Evolutionary conservation across 495 filamentous ascomycete species (phyloP), one percentile per base, ranked within the genome.

Genomic region (Penicillium tannophilum): DNA sequence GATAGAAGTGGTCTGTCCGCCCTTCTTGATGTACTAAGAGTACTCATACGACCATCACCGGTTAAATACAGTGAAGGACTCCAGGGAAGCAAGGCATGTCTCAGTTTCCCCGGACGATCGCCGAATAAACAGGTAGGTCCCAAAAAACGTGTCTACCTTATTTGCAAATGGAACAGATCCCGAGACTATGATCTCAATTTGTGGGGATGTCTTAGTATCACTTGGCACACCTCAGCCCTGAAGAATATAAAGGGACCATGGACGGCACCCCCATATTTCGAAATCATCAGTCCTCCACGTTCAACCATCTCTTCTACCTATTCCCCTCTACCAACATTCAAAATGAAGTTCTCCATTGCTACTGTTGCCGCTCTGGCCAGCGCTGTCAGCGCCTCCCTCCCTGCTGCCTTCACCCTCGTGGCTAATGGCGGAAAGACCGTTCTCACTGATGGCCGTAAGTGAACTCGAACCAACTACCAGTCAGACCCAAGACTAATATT

Each of bases 291-390:
- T 48, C 16, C n/a, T 54, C 26, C 16, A 31, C 35, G 16, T 52
- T 41, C 36, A 30, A 41, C 12, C 33, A 11, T 36, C 39, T 41
- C 4, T 0, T 1, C 14, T 41, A 41, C 39, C 14, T 41, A 41
- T 14, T 5, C 33, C 0, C 36, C 16, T 16, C 17, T 17, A 28
- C 23, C 20, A 41, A 42, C 16, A 44, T 24, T 52, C 49, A 68
- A 47, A 63, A 72, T 74, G 72, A 74, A 72, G 55, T 68, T 74
- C 64, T 64, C 67, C 19, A 39, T 72, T 30, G 62, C 68, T 50
- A 48, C 69, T 19, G 39, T 69, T 52, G 59, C 67, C 35, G 62
- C 58, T 49, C 64, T 72, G 43, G 61, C 59, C 62, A 59, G 64
- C 54, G 66, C 69, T 48, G 49, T 65, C 52, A 46, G 55, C 36